These are phyloP conservation scores for Aspergillus hiratsukae DNA, from an alignment of 2,329 filamentous ascomycete genomes.

Conservation along the genomic window DNA sequence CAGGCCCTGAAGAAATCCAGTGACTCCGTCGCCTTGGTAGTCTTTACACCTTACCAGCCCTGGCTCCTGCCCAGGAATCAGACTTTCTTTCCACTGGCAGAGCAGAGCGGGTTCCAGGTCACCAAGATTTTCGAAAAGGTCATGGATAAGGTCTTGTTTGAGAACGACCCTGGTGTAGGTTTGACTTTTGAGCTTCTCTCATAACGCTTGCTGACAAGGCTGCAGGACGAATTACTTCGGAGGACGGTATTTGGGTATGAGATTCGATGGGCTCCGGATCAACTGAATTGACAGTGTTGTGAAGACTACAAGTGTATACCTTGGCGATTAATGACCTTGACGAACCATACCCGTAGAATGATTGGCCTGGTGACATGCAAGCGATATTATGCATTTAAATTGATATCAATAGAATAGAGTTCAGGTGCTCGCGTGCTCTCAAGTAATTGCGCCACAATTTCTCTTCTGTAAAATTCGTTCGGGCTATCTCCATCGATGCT, in stretches of 20 bases:
- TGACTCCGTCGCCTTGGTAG: constrained; percentile 68
- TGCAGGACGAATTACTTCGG: constrained; percentile 67
- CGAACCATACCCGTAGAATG: background rate
- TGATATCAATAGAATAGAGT: background rate
- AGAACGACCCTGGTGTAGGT: constrained; percentile 72
- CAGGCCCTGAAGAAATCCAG: constrained; percentile 56
- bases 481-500: background rate
- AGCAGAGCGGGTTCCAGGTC: constrained; percentile 66
- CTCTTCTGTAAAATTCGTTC: no score
- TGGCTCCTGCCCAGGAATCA: constrained; percentile 85
- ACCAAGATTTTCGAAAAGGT: constrained; percentile 75
- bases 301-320: constrained; percentile 2
- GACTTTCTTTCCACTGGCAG: constrained; percentile 75
- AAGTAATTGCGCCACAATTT: background rate
- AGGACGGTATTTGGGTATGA: constrained; percentile 79
- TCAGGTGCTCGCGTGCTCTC: background rate
- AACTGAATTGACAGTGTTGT: constrained; percentile 18
- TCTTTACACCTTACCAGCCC: constrained; percentile 91
- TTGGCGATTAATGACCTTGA: background rate
- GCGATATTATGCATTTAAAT: background rate
- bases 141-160: constrained; percentile 84
- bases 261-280: constrained; percentile 57
- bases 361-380: background rate
- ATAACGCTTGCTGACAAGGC: constrained; percentile 10
- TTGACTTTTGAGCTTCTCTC: background rate